Evolutionary conservation across 1,284 basidiomycete genomes (phyloP), one percentile per base, ranked within the genome.

Genomic region (Tetrapyrgos nigripes): DNA sequence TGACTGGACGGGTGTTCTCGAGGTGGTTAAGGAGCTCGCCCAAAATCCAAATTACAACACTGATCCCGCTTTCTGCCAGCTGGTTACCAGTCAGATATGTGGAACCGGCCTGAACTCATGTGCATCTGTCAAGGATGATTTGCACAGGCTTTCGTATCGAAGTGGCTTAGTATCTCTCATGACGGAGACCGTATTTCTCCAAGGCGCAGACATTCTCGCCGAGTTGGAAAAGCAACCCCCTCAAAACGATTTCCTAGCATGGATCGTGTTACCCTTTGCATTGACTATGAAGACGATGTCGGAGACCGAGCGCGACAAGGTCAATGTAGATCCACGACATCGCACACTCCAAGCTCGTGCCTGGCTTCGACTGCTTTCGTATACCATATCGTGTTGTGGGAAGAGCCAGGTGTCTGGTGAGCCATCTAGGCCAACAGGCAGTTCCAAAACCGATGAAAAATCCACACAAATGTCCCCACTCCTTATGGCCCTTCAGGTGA

Each of bases 361-460:
- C 4, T 93, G 91, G 91, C 72, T 88, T 26, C 84, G 88, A 11
- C 70, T 94, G 17, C 72, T 92, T 21, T 79, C 83, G 11, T 88
- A 86, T 59, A 74, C 81, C 0, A 81, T 92, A 67, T 67, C 75
- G 3, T 78, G 81, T 9, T 83, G 82, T 58, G 79, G 79, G 17
- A 49, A 40, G 44, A 56, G n/a, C 43, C 48, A 57, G n/a, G 24
- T 28, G 19, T 27, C 54, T 21, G 31, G 23, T n/a, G 46, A 37
- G 26, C 50, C 21, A 4, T n/a, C 47, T 3, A n/a, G 27, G 29
- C 28, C 49, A 13, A 48, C 28, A 14, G 52, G 53, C 9, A 53
- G 55, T 33, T 61, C 59, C 11, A 55, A 29, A 59, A 59, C 62
- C 64, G 58, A 66, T n/a, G 59, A 68, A 4, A 59, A 65, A 37